phyloP scores from a whole-genome alignment of 176 grass and related monocot species.

The Metroxylon sagu region DNA sequence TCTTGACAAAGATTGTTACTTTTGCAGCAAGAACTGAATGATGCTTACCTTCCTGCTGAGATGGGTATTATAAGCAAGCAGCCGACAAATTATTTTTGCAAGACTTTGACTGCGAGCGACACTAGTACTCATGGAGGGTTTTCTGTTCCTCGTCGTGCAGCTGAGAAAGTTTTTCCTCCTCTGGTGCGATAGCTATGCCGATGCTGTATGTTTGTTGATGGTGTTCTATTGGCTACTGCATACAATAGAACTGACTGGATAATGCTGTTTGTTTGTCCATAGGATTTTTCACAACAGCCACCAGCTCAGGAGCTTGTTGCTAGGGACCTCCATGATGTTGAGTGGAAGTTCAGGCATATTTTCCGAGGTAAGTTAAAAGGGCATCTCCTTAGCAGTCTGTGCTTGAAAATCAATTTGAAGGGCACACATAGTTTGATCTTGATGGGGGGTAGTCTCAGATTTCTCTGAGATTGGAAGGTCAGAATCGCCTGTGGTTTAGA shows the following conservation, averaged over 20 bases:
- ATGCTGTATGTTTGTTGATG: background rate
- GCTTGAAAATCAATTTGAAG: background rate
- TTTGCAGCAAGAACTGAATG: conserved; percentile 89
- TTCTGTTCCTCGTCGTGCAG: conserved; percentile 84
- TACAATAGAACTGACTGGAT: conserved; percentile 30
- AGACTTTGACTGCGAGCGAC: conserved; percentile 91
- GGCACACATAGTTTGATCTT: too few relatives aligned
- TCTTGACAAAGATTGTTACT: background rate
- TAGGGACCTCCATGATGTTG: conserved; percentile 80
- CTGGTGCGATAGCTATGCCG: conserved; percentile 43
- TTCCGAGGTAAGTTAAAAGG: conserved; percentile 56
- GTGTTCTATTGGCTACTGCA: conserved; percentile 5
- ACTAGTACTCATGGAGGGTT: conserved; percentile 97
- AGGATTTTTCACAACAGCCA: conserved; percentile 99
- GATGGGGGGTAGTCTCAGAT: too few relatives aligned
- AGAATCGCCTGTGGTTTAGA: too few relatives aligned
- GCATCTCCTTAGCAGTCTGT: background rate
- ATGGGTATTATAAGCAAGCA: conserved; percentile 99
- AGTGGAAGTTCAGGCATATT: conserved; percentile 99
- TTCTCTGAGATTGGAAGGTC: too few relatives aligned
- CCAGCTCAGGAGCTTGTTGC: conserved; percentile 94
- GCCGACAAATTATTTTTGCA: conserved; percentile 97
- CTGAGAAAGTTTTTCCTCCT: conserved; percentile 91
- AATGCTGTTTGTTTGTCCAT: conserved; percentile 37
- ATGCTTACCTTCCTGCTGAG: conserved; percentile 86